Percentiles rank a stretch among this genome's conserved stretches.
phyloP scores from a whole-genome alignment of 805 yeast genomes.

The Metschnikowia similis region DNA sequence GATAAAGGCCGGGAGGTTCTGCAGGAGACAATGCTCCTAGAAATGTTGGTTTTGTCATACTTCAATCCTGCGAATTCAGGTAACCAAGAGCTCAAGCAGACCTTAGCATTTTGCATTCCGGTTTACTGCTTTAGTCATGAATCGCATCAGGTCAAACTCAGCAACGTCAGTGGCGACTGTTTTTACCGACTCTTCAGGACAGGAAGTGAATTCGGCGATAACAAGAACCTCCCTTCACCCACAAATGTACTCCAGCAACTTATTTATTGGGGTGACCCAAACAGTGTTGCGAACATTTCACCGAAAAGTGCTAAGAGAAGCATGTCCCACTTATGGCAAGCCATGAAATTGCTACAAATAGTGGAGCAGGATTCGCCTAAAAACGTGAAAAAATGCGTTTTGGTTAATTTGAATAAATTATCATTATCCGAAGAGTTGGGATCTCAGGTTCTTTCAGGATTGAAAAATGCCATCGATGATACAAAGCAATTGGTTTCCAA shows the following conservation, averaged over 20 bases:
- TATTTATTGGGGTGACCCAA: slow-evolving; percentile 82
- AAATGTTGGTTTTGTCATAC: slow-evolving; percentile 66
- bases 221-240: slow-evolving; percentile 38
- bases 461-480: slow-evolving; percentile 31
- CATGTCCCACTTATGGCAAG: slow-evolving; percentile 53
- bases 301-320: slow-evolving; percentile 40
- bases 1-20: slow-evolving; percentile 21
- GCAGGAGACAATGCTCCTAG: slow-evolving; percentile 47
- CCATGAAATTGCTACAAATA: slow-evolving; percentile 49
- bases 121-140: slow-evolving; percentile 77
- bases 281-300: slow-evolving; percentile 49
- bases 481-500: slow-evolving; percentile 25
- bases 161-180: slow-evolving; percentile 63
- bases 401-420: slow-evolving; percentile 49
- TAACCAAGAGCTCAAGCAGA: slow-evolving; percentile 70
- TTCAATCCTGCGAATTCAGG: slow-evolving; percentile 63
- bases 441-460: slow-evolving; percentile 26
- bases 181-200: slow-evolving; percentile 50
- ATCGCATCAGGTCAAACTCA: slow-evolving; percentile 63
- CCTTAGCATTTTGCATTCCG: slow-evolving; percentile 81
- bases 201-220: slow-evolving; percentile 31
- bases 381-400: slow-evolving; percentile 48
- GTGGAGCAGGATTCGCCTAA: slow-evolving; percentile 50
- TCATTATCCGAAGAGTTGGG: slow-evolving; percentile 27
- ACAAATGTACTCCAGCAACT: slow-evolving; percentile 62